Conservation (phyloP, 2,329 filamentous ascomycete species). For the Monosporascus sp. region DNA sequence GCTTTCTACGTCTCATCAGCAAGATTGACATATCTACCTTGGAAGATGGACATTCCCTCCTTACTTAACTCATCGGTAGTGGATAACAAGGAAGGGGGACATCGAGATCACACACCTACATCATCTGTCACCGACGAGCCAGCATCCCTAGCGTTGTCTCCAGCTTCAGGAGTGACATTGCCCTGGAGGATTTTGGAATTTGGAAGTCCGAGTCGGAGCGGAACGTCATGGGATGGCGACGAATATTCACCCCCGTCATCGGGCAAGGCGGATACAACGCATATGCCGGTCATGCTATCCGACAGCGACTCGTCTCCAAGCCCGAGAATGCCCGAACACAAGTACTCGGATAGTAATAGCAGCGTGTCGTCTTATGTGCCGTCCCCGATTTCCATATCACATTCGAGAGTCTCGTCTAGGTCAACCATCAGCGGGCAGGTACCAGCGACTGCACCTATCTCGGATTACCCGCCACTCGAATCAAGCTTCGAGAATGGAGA, state of each 20-base stretch:
- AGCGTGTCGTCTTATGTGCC: constrained; percentile 47
- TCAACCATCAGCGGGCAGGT: constrained; percentile 44
- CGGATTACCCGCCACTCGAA: constrained; percentile 35
- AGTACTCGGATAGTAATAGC: constrained; percentile 47
- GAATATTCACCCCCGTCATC: neutral
- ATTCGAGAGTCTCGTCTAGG: constrained; percentile 50
- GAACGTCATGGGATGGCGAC: neutral
- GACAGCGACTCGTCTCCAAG: constrained; percentile 24
- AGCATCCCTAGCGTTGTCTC: neutral
- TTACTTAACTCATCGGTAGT: neutral
- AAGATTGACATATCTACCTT: neutral
- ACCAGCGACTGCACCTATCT: constrained; percentile 26
- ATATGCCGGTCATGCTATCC: constrained; percentile 14
- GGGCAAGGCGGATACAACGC: constrained; percentile 10
- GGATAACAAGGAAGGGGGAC: neutral
- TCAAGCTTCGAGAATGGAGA: constrained; percentile 13
- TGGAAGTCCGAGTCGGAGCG: neutral
- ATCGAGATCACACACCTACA: neutral
- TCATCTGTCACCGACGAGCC: neutral
- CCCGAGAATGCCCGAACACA: constrained; percentile 34
- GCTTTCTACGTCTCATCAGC: neutral
- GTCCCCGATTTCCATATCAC: constrained; percentile 38
- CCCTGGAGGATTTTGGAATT: neutral
- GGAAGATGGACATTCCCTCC: neutral
- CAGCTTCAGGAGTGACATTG: neutral